phyloP scores from a whole-genome alignment of 306 rosid genomes.

The Crataegus laevigata region DNA sequence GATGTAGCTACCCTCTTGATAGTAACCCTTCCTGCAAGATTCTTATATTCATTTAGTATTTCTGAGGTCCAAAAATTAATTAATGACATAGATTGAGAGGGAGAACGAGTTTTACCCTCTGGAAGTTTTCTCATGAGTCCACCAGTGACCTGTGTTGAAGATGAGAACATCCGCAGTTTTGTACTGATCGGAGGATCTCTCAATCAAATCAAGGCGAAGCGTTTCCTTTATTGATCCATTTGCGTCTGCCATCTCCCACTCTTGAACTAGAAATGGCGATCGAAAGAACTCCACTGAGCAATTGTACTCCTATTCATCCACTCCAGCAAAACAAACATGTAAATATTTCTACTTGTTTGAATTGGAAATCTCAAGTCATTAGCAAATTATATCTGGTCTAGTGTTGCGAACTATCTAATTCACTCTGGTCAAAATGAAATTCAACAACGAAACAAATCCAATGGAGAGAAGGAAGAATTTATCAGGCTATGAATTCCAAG shows the following conservation, averaged over 20 bases:
- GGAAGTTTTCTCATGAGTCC: slow-evolving; percentile 27
- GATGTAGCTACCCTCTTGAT: slow-evolving; percentile 20
- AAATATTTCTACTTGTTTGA: neutral
- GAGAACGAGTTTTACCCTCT: neutral
- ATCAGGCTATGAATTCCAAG: neutral
- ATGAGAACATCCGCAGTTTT: slow-evolving; percentile 16
- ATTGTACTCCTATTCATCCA: slow-evolving; percentile 14
- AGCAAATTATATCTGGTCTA: neutral
- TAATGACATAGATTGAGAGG: neutral
- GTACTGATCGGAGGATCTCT: slow-evolving; percentile 14
- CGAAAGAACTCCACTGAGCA: slow-evolving; percentile 20
- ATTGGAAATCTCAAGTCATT: neutral
- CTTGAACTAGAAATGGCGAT: slow-evolving; percentile 23
- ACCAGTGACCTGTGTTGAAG: slow-evolving; percentile 24
- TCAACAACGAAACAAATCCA: neutral
- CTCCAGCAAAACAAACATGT: neutral
- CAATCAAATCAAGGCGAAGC: slow-evolving; percentile 14
- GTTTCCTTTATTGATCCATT: slow-evolving; percentile 16
- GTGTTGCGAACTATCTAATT: neutral
- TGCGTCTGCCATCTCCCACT: slow-evolving; percentile 9
- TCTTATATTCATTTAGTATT: neutral
- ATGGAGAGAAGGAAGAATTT: neutral
- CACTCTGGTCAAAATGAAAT: neutral
- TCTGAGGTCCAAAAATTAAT: neutral
- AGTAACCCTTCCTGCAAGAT: slow-evolving; percentile 17